Base-by-base conservation (phyloP, 805 yeast species). In the Yarrowia keelungensis region DNA sequence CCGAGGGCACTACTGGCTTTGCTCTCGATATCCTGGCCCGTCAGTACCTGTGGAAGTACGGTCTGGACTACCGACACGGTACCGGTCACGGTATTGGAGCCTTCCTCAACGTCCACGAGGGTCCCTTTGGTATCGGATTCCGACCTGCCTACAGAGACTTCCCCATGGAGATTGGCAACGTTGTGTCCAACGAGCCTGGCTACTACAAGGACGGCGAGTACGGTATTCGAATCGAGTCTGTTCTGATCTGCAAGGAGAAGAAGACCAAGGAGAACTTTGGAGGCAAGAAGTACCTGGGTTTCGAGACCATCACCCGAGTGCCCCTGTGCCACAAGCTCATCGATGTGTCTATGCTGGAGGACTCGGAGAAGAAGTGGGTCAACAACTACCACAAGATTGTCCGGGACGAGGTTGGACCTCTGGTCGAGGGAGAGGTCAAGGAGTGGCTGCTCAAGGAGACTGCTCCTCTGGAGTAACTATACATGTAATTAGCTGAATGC, bases 51-150 rank as follows among this genome's bases (percentile, higher is more conserved):
- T 90, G 96, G 92, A 81, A 86, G 47, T 82, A 86, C 66, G 98
- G 98, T 0, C 81, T 91, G 61, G 95, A 91, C 76, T 95, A 90
- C 76, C 86, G 88, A 71, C 99, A 95, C 78, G 98, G 99, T 10
- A 92, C 98, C 0, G 97, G 98, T 1, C 99, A 95, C 78, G 99
- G 99, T 5, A 90, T 95, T n/a, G 98, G 97, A 1, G 84, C 93
- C 22, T 94, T 84, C 76, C 86, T 96, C 56, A 89, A 89, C 76
- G 98, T 95, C 16, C 99, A 95, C 77, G 97, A 96, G 75, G 95
- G 96, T 0, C 98, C 98, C 1, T 84, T 94, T 68, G 97, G 93
- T 15, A 87, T 95, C 70, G 91, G 89, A 69, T 81, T 77, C 75
- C 81, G 83, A 74, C 78, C 81, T 35, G 80, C 83, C 15, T 79